phyloP scores from a whole-genome alignment of 1,139 yeast genomes.

The Yamadazyma jaroonii region DNA sequence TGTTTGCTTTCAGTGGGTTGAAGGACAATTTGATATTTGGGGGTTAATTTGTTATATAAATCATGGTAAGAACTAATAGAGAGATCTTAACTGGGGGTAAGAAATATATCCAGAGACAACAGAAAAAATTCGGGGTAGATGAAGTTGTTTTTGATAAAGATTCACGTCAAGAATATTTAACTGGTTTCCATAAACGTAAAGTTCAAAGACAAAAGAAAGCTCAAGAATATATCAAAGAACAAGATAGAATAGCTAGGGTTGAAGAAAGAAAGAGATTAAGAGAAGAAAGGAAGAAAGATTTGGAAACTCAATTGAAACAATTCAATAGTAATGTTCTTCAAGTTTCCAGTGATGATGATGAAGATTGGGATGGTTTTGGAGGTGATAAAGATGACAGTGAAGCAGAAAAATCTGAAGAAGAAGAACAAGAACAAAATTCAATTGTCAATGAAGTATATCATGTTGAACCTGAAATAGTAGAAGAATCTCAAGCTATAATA shows the following conservation, averaged over 20 bases:
- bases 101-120: conserved; percentile 65
- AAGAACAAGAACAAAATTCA: conserved; percentile 18
- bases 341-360: conserved; percentile 33
- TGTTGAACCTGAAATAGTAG: conserved; percentile 34
- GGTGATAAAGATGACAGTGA: conserved; percentile 17
- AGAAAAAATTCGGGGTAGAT: conserved; percentile 65
- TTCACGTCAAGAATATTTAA: conserved; percentile 72
- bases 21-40: neutral
- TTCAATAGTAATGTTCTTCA: conserved; percentile 48
- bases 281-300: conserved; percentile 65
- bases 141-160: conserved; percentile 81
- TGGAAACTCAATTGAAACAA: conserved; percentile 60
- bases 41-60: too few relatives aligned
- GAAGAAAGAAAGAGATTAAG: conserved; percentile 71
- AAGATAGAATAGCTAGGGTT: conserved; percentile 67
- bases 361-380: conserved; percentile 42
- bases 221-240: conserved; percentile 68
- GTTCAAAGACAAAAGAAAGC: conserved; percentile 86
- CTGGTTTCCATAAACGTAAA: conserved; percentile 95
- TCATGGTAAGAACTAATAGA: conserved; percentile 49
- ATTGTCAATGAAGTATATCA: conserved; percentile 43
- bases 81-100: conserved; percentile 88
- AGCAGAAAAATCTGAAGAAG: conserved; percentile 20
- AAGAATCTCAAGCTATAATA: conserved; percentile 46
- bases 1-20: neutral